phyloP scores from a whole-genome alignment of 331 rosid species.

The Quercus phellos region DNA sequence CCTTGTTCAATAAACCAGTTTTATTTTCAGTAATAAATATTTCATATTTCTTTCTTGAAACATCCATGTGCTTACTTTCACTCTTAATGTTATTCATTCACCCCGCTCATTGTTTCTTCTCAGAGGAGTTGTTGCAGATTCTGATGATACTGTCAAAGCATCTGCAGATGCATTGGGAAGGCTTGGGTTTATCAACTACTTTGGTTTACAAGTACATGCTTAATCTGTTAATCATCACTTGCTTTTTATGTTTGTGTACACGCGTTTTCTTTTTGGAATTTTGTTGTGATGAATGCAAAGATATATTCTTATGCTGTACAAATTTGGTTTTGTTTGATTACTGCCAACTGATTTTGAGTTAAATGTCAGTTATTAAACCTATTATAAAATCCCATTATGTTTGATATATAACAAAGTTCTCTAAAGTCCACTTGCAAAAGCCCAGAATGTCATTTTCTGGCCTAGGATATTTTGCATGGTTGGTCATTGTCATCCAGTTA shows the following conservation, averaged over 20 bases:
- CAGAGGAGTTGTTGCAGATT: constrained; percentile 95
- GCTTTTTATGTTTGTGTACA: constrained; percentile 9
- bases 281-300: constrained; percentile 8
- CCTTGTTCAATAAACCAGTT: constrained; percentile 8
- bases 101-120: constrained; percentile 25
- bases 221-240: constrained; percentile 22
- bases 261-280: background rate
- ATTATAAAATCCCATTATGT: background rate
- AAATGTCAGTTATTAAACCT: background rate
- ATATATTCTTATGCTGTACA: background rate
- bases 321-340: background rate
- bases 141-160: constrained; percentile 73
- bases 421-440: background rate
- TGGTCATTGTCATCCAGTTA: background rate
- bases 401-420: background rate
- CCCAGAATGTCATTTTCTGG: background rate
- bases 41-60: background rate
- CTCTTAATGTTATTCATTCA: constrained; percentile 17
- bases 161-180: constrained; percentile 76
- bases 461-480: background rate
- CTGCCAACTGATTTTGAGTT: background rate
- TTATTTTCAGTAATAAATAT: background rate
- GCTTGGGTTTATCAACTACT: constrained; percentile 89
- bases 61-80: constrained; percentile 13
- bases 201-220: constrained; percentile 83